Conservation (phyloP, 129 eudicot species). For the Saposhnikovia divaricata region DNA sequence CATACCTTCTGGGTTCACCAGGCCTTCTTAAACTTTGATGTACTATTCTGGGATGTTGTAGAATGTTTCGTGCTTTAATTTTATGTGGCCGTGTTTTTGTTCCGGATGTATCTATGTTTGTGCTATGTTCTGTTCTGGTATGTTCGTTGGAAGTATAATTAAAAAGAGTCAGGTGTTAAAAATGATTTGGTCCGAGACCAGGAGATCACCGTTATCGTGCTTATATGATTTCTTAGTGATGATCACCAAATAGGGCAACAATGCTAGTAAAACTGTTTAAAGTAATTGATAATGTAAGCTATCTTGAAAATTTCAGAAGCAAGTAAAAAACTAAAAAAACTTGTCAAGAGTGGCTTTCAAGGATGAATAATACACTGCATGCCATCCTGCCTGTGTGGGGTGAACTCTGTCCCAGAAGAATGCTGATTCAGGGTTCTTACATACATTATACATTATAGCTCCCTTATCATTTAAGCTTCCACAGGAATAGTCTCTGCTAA, state of each 20-base stretch:
- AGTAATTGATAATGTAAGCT: not conserved
- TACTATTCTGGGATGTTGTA: not conserved
- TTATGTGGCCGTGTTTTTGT: not conserved
- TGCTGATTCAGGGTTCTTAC: conserved; percentile 43
- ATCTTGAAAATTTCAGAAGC: not conserved
- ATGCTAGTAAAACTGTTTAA: not conserved
- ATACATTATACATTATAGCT: conserved; percentile 40
- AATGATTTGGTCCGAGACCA: not conserved
- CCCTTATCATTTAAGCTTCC: conserved; percentile 52
- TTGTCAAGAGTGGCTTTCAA: conserved; percentile 36
- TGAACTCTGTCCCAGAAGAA: conserved; percentile 76
- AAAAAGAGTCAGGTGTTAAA: not conserved
- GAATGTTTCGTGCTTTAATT: not conserved
- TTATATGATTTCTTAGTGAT: not conserved
- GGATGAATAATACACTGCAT: conserved; percentile 33
- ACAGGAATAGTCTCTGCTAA: conserved; percentile 24
- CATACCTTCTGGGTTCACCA: not conserved
- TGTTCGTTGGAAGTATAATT: not conserved
- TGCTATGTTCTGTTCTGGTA: not conserved
- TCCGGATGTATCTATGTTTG: not conserved
- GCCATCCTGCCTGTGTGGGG: conserved; percentile 84
- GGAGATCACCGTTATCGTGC: not conserved
- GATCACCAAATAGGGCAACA: not conserved
- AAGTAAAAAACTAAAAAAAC: not conserved
- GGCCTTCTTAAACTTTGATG: not conserved